phyloP scores from a whole-genome alignment of 768 basidiomycete species.

The Tephrocybe sp. region DNA sequence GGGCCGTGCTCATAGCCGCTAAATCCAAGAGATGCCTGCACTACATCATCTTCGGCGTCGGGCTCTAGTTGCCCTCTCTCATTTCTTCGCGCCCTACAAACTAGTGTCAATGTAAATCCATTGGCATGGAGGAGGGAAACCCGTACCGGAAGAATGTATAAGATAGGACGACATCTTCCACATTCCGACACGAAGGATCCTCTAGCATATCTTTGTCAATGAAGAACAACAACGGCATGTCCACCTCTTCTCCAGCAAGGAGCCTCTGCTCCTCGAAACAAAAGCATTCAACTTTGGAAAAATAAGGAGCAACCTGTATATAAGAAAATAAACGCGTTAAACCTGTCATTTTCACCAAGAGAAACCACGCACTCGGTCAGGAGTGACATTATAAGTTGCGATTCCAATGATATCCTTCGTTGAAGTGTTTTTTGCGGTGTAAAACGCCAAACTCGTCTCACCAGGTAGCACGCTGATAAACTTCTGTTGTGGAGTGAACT shows the following conservation, averaged over 20 bases:
- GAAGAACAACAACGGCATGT: conserved; percentile 98
- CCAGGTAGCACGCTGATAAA: conserved; percentile 90
- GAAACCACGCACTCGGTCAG: conserved; percentile 71
- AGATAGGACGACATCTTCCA: conserved; percentile 90
- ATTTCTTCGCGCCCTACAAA: conserved; percentile 78
- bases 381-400: conserved; percentile 98
- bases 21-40: conserved; percentile 82
- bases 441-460: conserved; percentile 95
- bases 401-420: conserved; percentile 93
- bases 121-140: conserved; percentile 4
- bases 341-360: not conserved
- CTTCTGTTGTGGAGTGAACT: conserved; percentile 88
- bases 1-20: conserved; percentile 55
- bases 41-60: conserved; percentile 76
- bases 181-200: conserved; percentile 81
- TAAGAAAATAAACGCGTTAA: not conserved
- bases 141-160: conserved; percentile 98
- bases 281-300: conserved; percentile 99
- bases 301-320: conserved; percentile 96
- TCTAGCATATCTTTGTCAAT: conserved; percentile 97
- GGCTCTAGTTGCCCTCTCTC: conserved; percentile 84
- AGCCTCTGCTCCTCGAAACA: conserved; percentile 99
- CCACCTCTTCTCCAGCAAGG: conserved; percentile 92
- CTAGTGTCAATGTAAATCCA: not conserved
- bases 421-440: conserved; percentile 85